These are phyloP conservation scores for Vaccinium darrowii DNA, from an alignment of 148 eudicot species.

Conservation along the genomic window DNA sequence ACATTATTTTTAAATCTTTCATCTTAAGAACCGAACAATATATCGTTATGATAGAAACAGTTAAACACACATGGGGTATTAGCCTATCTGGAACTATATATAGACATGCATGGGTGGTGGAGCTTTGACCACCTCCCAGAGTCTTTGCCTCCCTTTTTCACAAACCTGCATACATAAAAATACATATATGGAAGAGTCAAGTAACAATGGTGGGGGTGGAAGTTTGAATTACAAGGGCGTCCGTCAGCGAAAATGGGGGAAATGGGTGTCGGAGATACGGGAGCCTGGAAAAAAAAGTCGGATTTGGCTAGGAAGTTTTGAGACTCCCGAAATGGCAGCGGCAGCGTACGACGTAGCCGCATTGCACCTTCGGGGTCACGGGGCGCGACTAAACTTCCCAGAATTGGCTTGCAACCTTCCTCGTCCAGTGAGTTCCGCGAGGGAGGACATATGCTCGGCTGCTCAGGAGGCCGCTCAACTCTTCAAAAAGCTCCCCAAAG, in stretches of 20 bases:
- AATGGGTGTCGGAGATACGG: conserved; percentile 74
- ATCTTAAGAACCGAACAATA: too few species aligned
- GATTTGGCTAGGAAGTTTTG: conserved; percentile 66
- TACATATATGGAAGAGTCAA: conserved; percentile 8
- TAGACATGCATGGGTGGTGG: neutral
- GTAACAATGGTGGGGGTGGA: conserved; percentile 12
- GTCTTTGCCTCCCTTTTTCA: neutral
- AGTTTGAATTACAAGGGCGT: conserved; percentile 20
- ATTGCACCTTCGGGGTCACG: conserved; percentile 46
- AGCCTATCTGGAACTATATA: conserved; percentile 4
- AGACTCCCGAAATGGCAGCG: conserved; percentile 70
- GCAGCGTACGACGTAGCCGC: conserved; percentile 64
- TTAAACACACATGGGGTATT: neutral
- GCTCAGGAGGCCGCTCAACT: conserved; percentile 59
- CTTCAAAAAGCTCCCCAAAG: neutral
- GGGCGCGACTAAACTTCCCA: conserved; percentile 60
- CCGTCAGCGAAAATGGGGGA: conserved; percentile 63
- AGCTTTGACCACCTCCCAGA: neutral
- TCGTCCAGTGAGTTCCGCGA: conserved; percentile 40
- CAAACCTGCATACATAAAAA: neutral
- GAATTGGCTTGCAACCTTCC: conserved; percentile 33
- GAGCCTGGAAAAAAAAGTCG: conserved; percentile 60
- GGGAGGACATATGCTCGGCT: conserved; percentile 60
- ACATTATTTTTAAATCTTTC: too few species aligned
- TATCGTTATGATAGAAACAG: neutral